A percentile compares a stretch with the other conserved stretches of the same genome.
These are phyloP conservation scores for Penicillium coffeae DNA, from an alignment of 495 filamentous ascomycete genomes.

Conservation along the genomic window DNA sequence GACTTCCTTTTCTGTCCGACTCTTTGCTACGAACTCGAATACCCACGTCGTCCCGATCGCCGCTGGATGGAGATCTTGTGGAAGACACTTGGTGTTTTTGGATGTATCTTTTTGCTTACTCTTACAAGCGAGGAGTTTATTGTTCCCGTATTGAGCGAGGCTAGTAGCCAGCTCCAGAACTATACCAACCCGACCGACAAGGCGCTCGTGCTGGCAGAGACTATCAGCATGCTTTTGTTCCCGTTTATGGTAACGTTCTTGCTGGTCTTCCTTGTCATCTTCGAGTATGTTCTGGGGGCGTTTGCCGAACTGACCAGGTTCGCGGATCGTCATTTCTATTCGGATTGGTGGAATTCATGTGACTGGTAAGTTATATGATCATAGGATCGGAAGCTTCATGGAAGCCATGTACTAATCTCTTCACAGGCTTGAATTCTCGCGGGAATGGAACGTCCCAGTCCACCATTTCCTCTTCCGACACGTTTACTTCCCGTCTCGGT, in stretches of 20 bases:
- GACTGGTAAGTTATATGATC: constrained; percentile 40
- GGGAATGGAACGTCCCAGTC: constrained; percentile 98
- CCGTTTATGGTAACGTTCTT: constrained; percentile 97
- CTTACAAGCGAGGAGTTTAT: constrained; percentile 94
- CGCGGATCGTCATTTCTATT: constrained; percentile 92
- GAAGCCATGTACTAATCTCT: not conserved
- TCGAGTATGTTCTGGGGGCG: constrained; percentile 92
- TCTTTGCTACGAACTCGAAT: constrained; percentile 95
- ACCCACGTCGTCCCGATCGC: constrained; percentile 71
- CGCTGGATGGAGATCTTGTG: constrained; percentile 79
- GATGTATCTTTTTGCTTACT: constrained; percentile 92
- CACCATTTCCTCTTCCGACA: constrained; percentile 95
- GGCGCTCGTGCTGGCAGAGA: constrained; percentile 78
- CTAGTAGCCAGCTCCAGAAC: constrained; percentile 59
- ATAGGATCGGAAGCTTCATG: not conserved
- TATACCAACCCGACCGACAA: constrained; percentile 59
- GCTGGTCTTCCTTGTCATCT: constrained; percentile 93
- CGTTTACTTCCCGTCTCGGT: constrained; percentile 78
- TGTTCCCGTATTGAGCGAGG: constrained; percentile 79
- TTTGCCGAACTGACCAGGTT: constrained; percentile 93
- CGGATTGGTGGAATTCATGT: constrained; percentile 85
- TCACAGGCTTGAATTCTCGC: constrained; percentile 83
- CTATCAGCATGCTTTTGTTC: constrained; percentile 89
- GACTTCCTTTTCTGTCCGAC: constrained; percentile 94
- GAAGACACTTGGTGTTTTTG: constrained; percentile 88